Evolutionary conservation across 2,329 filamentous ascomycete species (phyloP), one percentile per base, ranked within the genome.

Genomic region (Nectriaceae sp.): DNA sequence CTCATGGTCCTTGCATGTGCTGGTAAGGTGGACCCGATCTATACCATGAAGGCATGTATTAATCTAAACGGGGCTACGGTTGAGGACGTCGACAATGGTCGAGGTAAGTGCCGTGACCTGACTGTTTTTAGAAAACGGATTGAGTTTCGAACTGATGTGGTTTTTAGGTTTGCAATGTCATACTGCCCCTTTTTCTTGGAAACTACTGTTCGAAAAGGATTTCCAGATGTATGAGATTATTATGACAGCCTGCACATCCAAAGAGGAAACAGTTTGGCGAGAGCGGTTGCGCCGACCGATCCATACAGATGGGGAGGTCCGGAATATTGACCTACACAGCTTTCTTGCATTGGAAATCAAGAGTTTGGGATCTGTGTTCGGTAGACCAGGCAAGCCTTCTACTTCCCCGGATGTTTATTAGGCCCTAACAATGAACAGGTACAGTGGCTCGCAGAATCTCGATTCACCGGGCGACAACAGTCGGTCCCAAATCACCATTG

Each of bases 181-280:
- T 54, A 89, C 88, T 3, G 89, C 89, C 1, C 85, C 89, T 0
- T 89, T 89, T 66, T 94, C 91, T 1, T 97, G 92, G 93, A 99
- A 97, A 66, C 63, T 97, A 11, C 78, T 90, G 3, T 97, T 97
- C 62, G 86, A 94, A 65, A 82, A 83, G 55, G 79, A 87, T 47
- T 82, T 88, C 56, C 84, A 88, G 50, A 75, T 93, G 44, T 93
- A 89, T 65, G 93, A 97, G 68, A 71, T 96, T 15, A 84, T 97
- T 35, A 78, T 96, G 71, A 95, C 88, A 56, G 93, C 91, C 29
- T 96, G 91, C 60, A 93, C 88, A 1, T 76, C 83, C 1, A 83
- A 80, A 35, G 93, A 99, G 65, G 90, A 94, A 61, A 74, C 80
- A 39, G 83, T 87, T 60, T 99, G 94, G 93, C 85, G 86, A 53